Evolutionary conservation across 2,329 filamentous ascomycete species (phyloP).

Genomic region (Beauveria medogensis): DNA sequence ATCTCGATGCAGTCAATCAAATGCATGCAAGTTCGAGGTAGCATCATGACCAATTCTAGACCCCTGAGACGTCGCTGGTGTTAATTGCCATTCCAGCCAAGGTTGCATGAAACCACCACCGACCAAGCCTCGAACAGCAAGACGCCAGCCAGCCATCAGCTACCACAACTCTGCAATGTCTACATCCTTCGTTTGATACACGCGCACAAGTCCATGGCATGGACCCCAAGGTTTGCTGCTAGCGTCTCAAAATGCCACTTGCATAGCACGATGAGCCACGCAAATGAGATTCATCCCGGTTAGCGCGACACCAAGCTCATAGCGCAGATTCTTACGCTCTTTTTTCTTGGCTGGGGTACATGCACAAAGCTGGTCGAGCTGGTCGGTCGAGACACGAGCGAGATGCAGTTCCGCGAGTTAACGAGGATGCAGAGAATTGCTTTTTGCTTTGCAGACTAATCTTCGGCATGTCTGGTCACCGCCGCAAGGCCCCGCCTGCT

Average conservation of each 20-base stretch:
- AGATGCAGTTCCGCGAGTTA: neutral
- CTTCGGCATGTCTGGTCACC: neutral
- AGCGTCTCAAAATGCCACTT: neutral
- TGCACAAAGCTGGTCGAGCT: neutral
- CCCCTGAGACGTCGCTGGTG: neutral
- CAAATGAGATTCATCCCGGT: neutral
- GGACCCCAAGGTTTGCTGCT: neutral
- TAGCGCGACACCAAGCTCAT: constrained; percentile 1
- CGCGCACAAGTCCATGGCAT: neutral
- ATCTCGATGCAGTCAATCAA: neutral
- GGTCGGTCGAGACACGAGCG: neutral
- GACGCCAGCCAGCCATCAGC: neutral
- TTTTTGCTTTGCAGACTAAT: neutral
- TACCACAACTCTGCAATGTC: neutral
- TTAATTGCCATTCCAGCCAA: neutral
- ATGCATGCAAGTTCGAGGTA: neutral
- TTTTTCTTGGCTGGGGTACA: neutral
- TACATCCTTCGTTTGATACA: neutral
- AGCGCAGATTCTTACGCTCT: neutral
- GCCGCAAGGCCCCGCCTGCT: neutral
- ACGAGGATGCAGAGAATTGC: neutral
- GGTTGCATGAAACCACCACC: neutral
- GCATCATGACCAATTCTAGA: neutral
- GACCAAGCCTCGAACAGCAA: neutral
- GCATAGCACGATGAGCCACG: neutral